Conservation (phyloP, 345 rosid species). For the Clausena lansium region DNA sequence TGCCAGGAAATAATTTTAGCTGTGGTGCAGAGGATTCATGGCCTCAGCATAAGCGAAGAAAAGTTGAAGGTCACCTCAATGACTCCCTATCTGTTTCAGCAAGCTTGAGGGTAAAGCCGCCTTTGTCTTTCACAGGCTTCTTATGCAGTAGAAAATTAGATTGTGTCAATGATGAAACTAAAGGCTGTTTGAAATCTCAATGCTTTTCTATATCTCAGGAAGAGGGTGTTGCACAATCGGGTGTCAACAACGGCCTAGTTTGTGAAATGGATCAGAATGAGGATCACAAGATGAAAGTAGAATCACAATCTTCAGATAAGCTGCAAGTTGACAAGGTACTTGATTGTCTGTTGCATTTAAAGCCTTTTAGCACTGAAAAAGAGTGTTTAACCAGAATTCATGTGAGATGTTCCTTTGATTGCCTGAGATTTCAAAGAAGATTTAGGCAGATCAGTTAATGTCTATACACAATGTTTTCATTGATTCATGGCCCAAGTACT, state of each 20-base stretch:
- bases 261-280: constrained; percentile 23
- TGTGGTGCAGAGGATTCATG: constrained; percentile 29
- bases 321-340: constrained; percentile 52
- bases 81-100: constrained; percentile 32
- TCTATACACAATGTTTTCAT: neutral
- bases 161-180: constrained; percentile 6
- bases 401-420: neutral
- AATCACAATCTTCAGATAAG: constrained; percentile 36
- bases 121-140: constrained; percentile 20
- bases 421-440: neutral
- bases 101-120: constrained; percentile 35
- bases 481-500: neutral
- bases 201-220: constrained; percentile 30
- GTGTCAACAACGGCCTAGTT: constrained; percentile 23
- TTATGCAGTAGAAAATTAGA: constrained; percentile 13
- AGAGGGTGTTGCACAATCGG: constrained; percentile 23
- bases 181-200: constrained; percentile 21
- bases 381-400: neutral
- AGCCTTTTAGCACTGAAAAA: neutral
- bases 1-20: constrained; percentile 23
- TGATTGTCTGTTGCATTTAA: constrained; percentile 7
- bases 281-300: constrained; percentile 30
- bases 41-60: constrained; percentile 53
- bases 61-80: constrained; percentile 26
- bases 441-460: neutral